Base-by-base conservation (phyloP, 2,329 filamentous ascomycete genomes). In the Knoxdaviesia capensis region DNA sequence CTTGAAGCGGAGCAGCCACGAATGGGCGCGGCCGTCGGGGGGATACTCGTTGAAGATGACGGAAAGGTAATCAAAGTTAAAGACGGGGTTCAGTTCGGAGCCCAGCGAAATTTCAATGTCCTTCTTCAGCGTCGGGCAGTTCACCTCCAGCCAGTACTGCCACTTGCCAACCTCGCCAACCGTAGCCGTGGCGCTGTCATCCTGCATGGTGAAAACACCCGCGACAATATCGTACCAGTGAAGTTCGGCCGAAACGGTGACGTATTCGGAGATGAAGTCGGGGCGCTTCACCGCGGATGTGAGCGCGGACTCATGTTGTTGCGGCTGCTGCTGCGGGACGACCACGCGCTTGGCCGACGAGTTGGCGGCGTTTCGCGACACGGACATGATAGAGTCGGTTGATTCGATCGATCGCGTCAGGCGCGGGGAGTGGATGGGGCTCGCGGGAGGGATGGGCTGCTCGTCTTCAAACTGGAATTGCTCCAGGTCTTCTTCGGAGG, bases 41-140 rank as follows among this genome's bases (percentile, higher is more conserved):
- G 80, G 73, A 56, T 94, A 96, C 56, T 94, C 86, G 54, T 98
- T 98, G 70, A 98, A 98, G 53, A 98, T 94, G 57, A 96, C 96
- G 0, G 88, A 96, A n/a, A 94, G 68, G 52, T 88, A 96, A 58
- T 98, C 90, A 50, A 94, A 96, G 61, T 96, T 96, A 66, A 96
- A 98, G 20, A 98, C 87, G 0, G 90, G 90, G 52, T 96, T 96
- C 59, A 96, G 85, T 51, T 98, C 90, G 6, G 84, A 80, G 31
- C 86, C 68, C 31, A 98, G 75, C 3, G 80, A 71, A 48, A 93
- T 83, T 28, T 86, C 86, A 3, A 98, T 66, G 42, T 87, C 77
- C 52, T 76, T 77, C 33, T 83, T 74, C 35, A 73, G 68, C 47
- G 80, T 78, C n/a, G n/a, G n/a, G n/a, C n/a, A n/a, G 36, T 74